Evolutionary conservation across 495 filamentous ascomycete species (phyloP).

Genomic region (Elaphomyces granulatus): DNA sequence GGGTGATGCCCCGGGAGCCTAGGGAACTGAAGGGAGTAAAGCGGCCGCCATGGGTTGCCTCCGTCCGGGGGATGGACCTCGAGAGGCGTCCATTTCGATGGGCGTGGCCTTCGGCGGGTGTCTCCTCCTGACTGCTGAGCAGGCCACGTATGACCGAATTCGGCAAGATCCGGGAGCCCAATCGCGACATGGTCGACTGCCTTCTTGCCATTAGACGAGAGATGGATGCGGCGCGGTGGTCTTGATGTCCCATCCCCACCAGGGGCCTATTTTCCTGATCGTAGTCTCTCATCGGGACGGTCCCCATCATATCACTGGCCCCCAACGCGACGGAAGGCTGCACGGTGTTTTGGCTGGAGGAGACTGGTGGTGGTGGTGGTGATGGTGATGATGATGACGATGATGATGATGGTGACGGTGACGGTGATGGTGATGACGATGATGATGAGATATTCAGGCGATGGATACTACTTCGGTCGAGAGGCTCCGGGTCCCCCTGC

Average conservation of each 20-base stretch:
- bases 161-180: constrained; percentile 37
- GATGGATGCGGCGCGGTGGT: constrained; percentile 23
- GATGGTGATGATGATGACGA: constrained; percentile 15
- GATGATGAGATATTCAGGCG: constrained; percentile 7
- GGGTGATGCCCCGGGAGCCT: constrained; percentile 24
- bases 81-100: constrained; percentile 34
- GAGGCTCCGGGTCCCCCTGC: constrained; percentile 4
- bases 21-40: constrained; percentile 32
- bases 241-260: constrained; percentile 15
- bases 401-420: constrained; percentile 6
- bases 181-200: constrained; percentile 36
- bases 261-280: constrained; percentile 20
- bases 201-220: constrained; percentile 32
- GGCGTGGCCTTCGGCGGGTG: constrained; percentile 34
- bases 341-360: neutral
- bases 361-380: constrained; percentile 1
- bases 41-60: constrained; percentile 23
- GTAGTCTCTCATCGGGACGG: constrained; percentile 21
- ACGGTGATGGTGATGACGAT: constrained; percentile 8
- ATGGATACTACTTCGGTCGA: constrained; percentile 2
- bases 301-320: too few species aligned
- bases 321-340: neutral
- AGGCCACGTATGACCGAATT: constrained; percentile 32
- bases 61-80: constrained; percentile 25
- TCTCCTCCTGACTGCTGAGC: constrained; percentile 33